A percentile compares a stretch with the other conserved stretches of the same genome.
Evolutionary conservation across 2,329 filamentous ascomycete genomes (phyloP).

Genomic region (Aspergillus ochraceus): DNA sequence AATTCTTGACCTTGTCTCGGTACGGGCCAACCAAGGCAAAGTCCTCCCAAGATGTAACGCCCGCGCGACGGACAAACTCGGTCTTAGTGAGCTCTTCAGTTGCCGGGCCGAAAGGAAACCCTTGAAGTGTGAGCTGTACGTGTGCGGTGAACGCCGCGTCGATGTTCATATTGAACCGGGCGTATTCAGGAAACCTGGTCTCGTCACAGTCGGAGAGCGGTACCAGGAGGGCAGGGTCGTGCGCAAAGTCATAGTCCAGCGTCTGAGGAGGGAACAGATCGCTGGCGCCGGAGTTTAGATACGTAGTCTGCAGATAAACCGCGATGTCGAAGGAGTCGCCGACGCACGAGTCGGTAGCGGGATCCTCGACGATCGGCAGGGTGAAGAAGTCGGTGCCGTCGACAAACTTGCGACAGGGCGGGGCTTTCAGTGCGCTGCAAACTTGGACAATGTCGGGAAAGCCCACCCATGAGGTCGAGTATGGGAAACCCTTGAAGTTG

Average conservation of each 20-base stretch:
- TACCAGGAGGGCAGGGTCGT: slow-evolving; percentile 29
- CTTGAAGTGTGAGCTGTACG: slow-evolving; percentile 40
- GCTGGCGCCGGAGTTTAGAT: slow-evolving; percentile 47
- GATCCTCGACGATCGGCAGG: slow-evolving; percentile 58
- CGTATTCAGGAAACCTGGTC: slow-evolving; percentile 39
- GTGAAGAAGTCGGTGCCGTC: slow-evolving; percentile 62
- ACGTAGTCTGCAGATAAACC: slow-evolving; percentile 56
- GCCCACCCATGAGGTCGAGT: slow-evolving; percentile 54
- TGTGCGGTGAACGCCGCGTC: slow-evolving; percentile 56
- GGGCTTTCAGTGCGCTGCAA: slow-evolving; percentile 49
- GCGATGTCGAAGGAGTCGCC: slow-evolving; percentile 70
- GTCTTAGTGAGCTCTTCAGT: slow-evolving; percentile 47
- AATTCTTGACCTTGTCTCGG: slow-evolving; percentile 38
- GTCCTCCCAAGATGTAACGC: slow-evolving; percentile 42
- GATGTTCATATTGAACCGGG: slow-evolving; percentile 55
- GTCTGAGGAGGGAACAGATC: slow-evolving; percentile 50
- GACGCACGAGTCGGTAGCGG: slow-evolving; percentile 40
- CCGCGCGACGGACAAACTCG: slow-evolving; percentile 52
- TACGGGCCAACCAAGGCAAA: slow-evolving; percentile 41
- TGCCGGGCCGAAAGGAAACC: slow-evolving; percentile 54
- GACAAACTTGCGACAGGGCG: slow-evolving; percentile 54
- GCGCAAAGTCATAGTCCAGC: slow-evolving; percentile 43
- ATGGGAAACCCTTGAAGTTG: slow-evolving; percentile 51
- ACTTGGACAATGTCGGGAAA: slow-evolving; percentile 54
- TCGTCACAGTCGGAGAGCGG: slow-evolving; percentile 40